Evolutionary conservation across 192 early-diverging fungal genomes (phyloP).

Genomic region (Backusella circina): DNA sequence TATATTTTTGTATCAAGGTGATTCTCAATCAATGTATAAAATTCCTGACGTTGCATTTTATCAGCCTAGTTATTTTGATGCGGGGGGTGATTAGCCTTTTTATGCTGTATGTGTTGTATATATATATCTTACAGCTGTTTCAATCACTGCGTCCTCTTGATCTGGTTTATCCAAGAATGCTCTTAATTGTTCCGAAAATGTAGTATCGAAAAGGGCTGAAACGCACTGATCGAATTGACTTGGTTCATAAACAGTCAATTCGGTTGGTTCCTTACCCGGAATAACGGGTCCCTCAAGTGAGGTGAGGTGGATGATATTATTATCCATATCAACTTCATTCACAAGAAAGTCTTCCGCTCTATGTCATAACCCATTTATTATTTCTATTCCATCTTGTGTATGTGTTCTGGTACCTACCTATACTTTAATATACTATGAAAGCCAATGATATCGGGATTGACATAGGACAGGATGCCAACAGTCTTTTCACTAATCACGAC

Average conservation of each 20-base stretch:
- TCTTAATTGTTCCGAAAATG: slow-evolving; percentile 16
- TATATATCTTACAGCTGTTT: slow-evolving; percentile 18
- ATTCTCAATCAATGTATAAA: slow-evolving; percentile 9
- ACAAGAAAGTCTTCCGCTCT: slow-evolving; percentile 91
- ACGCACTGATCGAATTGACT: slow-evolving; percentile 17
- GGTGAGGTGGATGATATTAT: slow-evolving; percentile 67
- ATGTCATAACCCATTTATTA: not conserved
- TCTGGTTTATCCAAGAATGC: slow-evolving; percentile 26
- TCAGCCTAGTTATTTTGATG: not conserved
- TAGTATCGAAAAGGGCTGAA: slow-evolving; percentile 8
- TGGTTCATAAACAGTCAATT: not conserved
- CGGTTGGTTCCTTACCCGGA: not conserved
- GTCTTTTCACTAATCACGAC: not conserved
- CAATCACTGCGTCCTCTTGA: slow-evolving; percentile 11
- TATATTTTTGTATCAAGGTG: slow-evolving; percentile 8
- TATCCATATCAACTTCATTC: slow-evolving; percentile 78
- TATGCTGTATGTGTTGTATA: too few species aligned
- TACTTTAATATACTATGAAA: slow-evolving; percentile 29
- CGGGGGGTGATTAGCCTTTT: too few species aligned
- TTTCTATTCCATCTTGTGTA: not conserved
- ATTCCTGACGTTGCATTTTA: not conserved
- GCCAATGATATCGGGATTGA: slow-evolving; percentile 2
- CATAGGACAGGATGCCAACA: slow-evolving; percentile 18
- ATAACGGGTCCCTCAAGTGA: slow-evolving; percentile 20
- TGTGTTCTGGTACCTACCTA: not conserved